Evolutionary conservation across 129 eudicot genomes (phyloP).

Genomic region (Artemisia tridentata): DNA sequence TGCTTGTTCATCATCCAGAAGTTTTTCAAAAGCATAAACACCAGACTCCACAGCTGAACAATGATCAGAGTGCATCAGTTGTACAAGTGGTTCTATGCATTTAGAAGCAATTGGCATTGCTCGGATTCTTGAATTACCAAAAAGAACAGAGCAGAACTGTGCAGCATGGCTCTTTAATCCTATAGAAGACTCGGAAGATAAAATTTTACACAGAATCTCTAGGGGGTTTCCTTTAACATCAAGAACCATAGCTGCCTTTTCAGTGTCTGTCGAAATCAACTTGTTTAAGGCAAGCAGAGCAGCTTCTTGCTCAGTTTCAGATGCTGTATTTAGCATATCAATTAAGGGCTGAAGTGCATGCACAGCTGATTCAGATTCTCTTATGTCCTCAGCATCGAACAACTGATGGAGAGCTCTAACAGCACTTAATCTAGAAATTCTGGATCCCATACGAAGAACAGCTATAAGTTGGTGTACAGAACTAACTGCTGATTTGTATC

Average conservation of each 20-base stretch:
- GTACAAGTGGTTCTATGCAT: slow-evolving; percentile 60
- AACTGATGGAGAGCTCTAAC: slow-evolving; percentile 66
- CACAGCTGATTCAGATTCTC: slow-evolving; percentile 57
- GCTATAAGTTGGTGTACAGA: slow-evolving; percentile 66
- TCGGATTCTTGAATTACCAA: slow-evolving; percentile 53
- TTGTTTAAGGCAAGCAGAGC: slow-evolving; percentile 55
- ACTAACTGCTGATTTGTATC: slow-evolving; percentile 57
- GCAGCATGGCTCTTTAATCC: slow-evolving; percentile 64
- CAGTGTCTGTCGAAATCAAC: slow-evolving; percentile 46
- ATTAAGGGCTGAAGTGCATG: slow-evolving; percentile 69
- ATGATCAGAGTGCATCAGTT: slow-evolving; percentile 45
- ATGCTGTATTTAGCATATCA: slow-evolving; percentile 62
- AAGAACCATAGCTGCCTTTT: slow-evolving; percentile 44
- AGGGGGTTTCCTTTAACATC: slow-evolving; percentile 59
- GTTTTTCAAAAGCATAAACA: slow-evolving; percentile 71
- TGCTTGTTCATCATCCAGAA: slow-evolving; percentile 65
- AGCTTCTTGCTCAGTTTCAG: slow-evolving; percentile 56
- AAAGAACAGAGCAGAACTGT: slow-evolving; percentile 53
- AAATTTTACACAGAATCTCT: slow-evolving; percentile 40
- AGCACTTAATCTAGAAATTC: slow-evolving; percentile 64
- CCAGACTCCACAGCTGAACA: slow-evolving; percentile 60
- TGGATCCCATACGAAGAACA: slow-evolving; percentile 77
- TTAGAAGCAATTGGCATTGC: slow-evolving; percentile 46
- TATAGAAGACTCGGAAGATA: slow-evolving; percentile 42
- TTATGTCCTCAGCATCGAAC: slow-evolving; percentile 52